These are phyloP conservation scores for Sanghuangporus baumii DNA, from an alignment of 1,284 basidiomycete genomes.

Conservation along the genomic window DNA sequence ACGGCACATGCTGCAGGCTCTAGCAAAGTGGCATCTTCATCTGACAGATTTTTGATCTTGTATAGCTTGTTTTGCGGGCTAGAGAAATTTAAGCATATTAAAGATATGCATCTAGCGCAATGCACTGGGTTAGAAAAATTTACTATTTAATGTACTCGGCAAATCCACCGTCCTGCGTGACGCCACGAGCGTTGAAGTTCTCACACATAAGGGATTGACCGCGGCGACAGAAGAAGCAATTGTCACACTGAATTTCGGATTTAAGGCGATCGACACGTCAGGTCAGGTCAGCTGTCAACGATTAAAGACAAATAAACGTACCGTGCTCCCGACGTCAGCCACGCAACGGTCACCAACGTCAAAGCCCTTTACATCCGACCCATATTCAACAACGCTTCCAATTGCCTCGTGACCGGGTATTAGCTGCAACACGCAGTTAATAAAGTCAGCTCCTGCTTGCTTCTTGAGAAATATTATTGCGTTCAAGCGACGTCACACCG, in stretches of 20 bases:
- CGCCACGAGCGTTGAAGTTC: slow-evolving; percentile 72
- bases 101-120: neutral
- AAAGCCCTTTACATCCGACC: slow-evolving; percentile 51
- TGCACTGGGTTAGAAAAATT: slow-evolving; percentile 24
- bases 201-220: slow-evolving; percentile 73
- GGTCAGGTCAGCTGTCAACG: neutral
- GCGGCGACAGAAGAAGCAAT: slow-evolving; percentile 80
- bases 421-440: neutral
- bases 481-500: neutral
- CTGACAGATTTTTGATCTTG: slow-evolving; percentile 80
- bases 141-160: slow-evolving; percentile 81
- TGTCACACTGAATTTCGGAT: slow-evolving; percentile 49
- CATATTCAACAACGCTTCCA: slow-evolving; percentile 45
- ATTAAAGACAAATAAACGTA: slow-evolving; percentile 23
- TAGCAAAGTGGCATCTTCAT: slow-evolving; percentile 83
- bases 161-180: slow-evolving; percentile 78
- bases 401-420: slow-evolving; percentile 54
- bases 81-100: neutral
- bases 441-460: neutral
- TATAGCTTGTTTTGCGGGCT: slow-evolving; percentile 70
- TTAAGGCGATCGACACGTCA: neutral
- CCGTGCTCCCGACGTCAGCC: slow-evolving; percentile 46
- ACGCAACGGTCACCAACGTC: slow-evolving; percentile 52
- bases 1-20: slow-evolving; percentile 87
- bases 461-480: too few species aligned